A percentile compares a stretch with the other conserved stretches of the same genome.
Evolutionary conservation across 768 basidiomycete species (phyloP).

Genomic region (Boletus vinaceobasis): DNA sequence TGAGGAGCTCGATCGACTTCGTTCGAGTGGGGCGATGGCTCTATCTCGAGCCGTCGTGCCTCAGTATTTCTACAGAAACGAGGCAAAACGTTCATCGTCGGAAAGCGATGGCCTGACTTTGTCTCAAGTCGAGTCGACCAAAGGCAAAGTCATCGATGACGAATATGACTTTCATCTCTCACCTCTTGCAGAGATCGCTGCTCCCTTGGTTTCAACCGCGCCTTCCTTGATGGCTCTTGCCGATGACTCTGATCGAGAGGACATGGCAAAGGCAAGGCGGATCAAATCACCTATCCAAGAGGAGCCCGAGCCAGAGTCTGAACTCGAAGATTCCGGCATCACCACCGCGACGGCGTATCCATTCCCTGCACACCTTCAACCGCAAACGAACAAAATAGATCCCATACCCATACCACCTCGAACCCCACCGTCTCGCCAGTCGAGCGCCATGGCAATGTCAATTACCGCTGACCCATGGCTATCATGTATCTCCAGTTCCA

Average conservation of each 20-base stretch:
- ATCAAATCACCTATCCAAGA: constrained; percentile 21
- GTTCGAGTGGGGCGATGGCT: constrained; percentile 10
- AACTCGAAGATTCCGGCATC: constrained; percentile 19
- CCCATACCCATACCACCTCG: constrained; percentile 33
- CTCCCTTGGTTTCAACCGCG: constrained; percentile 26
- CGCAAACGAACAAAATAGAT: constrained; percentile 13
- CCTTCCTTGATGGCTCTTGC: constrained; percentile 29
- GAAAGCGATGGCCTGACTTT: constrained; percentile 10
- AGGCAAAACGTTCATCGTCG: constrained; percentile 20
- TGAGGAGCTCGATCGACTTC: constrained; percentile 25
- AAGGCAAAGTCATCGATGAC: constrained; percentile 26
- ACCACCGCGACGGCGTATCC: constrained; percentile 11
- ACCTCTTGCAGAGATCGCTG: constrained; percentile 26
- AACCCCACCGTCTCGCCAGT: constrained; percentile 25
- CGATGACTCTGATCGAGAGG: constrained; percentile 30
- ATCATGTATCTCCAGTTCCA: constrained; percentile 23
- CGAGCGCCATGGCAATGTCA: constrained; percentile 28
- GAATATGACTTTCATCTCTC: constrained; percentile 30
- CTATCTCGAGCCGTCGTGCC: constrained; percentile 18
- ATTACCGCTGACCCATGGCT: constrained; percentile 23
- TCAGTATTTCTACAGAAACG: constrained; percentile 23
- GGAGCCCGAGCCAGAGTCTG: constrained; percentile 24
- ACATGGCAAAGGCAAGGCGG: constrained; percentile 19
- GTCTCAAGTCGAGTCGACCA: constrained; percentile 15
- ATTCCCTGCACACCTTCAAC: constrained; percentile 29